Evolutionary conservation across 2,329 filamentous ascomycete genomes (phyloP), one percentile per base, ranked within the genome.

Genomic region (Monosporascus sp.): DNA sequence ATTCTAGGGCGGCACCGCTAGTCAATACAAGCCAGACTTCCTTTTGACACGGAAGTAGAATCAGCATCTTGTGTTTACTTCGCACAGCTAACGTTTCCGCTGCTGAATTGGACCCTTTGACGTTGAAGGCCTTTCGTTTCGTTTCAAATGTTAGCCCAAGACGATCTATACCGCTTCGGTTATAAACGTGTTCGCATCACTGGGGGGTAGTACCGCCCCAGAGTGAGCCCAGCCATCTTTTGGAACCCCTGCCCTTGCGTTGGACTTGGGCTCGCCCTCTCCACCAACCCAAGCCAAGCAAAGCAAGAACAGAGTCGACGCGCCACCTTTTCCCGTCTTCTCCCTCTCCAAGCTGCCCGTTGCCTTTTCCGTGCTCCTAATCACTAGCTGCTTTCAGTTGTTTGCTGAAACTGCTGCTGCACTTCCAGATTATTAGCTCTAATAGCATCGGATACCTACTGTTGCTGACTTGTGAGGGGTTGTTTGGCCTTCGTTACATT

Each of bases 271-370:
- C 43, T 22, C 44, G 3, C 37, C 17, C 35, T 26, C 37, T 40
- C 48, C 44, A 41, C 28, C 48, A 24, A 28, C 37, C 50, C 50
- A 52, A 15, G 35, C 50, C 28, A 40, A 37, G 44, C 50, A 52
- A 40, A 49, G 35, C 38, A 46, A 50, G 31, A 49, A 24, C 38
- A 46, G 48, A 48, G 26, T 50, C 48, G 40, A 38, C 53, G 53
- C 53, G 50, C 53, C 53, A 54, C 52, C 49, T 37, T 49, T n/a
- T 31, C 43, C 50, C 52, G 44, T 43, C 48, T n/a, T 31, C 43
- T 44, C 48, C 43, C 37, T 51, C 52, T 22, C 47, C 44, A 20
- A 28, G 37, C 40, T 47, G n/a, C 40, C 22, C 40, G 3, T 43
- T 20, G 11, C 17, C 18, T 20, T 18, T 18, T 20, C 18, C 22